Percentiles rank a stretch among this genome's conserved stretches.
phyloP scores from a whole-genome alignment of 2,329 filamentous ascomycete genomes.

The Diaporthe caulivora region DNA sequence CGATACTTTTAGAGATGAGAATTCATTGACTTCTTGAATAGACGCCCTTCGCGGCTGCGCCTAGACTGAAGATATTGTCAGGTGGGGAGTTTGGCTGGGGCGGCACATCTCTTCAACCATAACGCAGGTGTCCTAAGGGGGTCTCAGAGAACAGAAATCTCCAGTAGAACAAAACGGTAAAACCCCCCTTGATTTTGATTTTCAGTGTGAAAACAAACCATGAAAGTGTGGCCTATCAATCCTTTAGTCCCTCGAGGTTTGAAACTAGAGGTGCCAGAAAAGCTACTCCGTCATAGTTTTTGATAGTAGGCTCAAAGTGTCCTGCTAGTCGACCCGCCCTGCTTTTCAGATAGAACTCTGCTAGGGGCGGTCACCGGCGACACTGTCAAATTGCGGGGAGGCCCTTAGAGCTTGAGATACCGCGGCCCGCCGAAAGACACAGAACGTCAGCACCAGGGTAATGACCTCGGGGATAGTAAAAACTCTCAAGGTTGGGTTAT shows the following conservation, averaged over 20 bases:
- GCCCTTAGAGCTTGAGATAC: not conserved
- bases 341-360: not conserved
- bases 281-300: not conserved
- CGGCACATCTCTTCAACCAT: slow-evolving; percentile 55
- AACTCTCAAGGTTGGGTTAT: not conserved
- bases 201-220: not conserved
- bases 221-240: not conserved
- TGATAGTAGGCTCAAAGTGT: not conserved
- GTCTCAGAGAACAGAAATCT: not conserved
- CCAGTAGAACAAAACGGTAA: not conserved
- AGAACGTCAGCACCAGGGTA: not conserved
- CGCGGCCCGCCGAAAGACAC: not conserved
- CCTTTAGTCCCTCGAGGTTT: slow-evolving; percentile 4
- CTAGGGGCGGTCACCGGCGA: not conserved
- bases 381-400: not conserved
- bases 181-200: slow-evolving; percentile 2
- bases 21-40: not conserved
- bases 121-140: not conserved
- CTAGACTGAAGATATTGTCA: slow-evolving; percentile 41
- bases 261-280: not conserved
- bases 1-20: too few relatives aligned
- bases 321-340: not conserved
- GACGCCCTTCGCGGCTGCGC: not conserved
- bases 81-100: slow-evolving; percentile 54
- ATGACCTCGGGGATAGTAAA: not conserved